phyloP scores from a whole-genome alignment of 371 early-diverging fungal species.

The Apophysomyces sp. region DNA sequence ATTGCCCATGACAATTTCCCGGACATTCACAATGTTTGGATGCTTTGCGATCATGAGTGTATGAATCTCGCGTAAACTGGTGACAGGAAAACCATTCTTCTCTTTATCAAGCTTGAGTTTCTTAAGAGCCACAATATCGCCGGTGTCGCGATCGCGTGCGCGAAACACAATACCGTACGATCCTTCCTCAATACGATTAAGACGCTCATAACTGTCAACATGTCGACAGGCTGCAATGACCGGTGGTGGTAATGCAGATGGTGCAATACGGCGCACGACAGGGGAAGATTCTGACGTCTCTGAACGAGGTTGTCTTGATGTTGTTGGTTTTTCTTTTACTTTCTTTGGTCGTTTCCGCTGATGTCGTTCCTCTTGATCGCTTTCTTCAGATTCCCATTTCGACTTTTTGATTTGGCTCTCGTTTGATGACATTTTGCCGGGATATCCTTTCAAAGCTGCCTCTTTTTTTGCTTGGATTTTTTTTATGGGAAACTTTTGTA shows the following conservation, averaged over 20 bases:
- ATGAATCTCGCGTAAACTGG: constrained; percentile 90
- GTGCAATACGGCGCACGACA: constrained; percentile 7
- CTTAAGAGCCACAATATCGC: constrained; percentile 97
- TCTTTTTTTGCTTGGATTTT: background rate
- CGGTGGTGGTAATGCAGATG: constrained; percentile 13
- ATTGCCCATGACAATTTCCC: constrained; percentile 88
- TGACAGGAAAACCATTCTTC: constrained; percentile 95
- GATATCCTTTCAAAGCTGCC: no score
- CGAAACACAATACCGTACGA: constrained; percentile 99
- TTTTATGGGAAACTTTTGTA: no score
- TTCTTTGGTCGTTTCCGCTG: constrained; percentile 10
- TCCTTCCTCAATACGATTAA: constrained; percentile 98
- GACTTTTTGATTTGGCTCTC: constrained; percentile 23
- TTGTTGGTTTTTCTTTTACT: constrained; percentile 6
- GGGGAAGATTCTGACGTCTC: background rate
- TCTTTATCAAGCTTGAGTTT: constrained; percentile 96
- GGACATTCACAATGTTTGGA: constrained; percentile 93
- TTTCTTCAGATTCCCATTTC: constrained; percentile 38
- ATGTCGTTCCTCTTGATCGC: constrained; percentile 13
- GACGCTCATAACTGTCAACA: constrained; percentile 85
- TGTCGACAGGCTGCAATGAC: constrained; percentile 62
- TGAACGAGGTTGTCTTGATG: background rate
- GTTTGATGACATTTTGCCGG: background rate
- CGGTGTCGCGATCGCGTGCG: constrained; percentile 88
- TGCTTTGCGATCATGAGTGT: constrained; percentile 87